These are phyloP conservation scores for Pistacia vera DNA, from an alignment of 345 rosid species.

Conservation along the genomic window DNA sequence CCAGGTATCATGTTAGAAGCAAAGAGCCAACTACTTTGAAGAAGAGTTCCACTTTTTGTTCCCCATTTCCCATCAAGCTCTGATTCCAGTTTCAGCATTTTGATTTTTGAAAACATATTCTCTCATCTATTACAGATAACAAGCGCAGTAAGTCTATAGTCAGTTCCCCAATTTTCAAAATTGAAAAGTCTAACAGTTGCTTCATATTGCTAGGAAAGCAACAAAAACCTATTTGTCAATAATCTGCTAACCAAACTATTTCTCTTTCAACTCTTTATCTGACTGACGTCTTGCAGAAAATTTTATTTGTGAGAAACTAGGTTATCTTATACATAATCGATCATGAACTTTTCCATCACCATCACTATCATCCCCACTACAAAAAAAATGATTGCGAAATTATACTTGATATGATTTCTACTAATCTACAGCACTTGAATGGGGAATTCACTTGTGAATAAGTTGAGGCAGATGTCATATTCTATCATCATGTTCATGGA, in stretches of 20 bases:
- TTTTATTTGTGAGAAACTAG: neutral
- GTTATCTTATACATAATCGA: neutral
- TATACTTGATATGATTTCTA: conserved; percentile 3
- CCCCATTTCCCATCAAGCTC: neutral
- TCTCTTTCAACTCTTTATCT: neutral
- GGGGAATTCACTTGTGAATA: neutral
- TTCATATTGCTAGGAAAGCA: neutral
- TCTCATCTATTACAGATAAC: no score
- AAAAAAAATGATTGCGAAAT: conserved; percentile 9
- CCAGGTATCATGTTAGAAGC: neutral
- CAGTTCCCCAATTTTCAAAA: neutral
- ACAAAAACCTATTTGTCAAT: neutral
- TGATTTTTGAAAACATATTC: neutral
- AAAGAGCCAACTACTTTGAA: neutral
- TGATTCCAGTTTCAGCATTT: neutral
- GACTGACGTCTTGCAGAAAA: neutral
- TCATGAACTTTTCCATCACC: neutral
- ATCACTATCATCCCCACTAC: conserved; percentile 9
- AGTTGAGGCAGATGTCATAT: neutral
- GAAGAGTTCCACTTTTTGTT: neutral
- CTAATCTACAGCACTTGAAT: neutral
- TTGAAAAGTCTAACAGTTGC: neutral
- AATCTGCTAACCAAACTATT: neutral
- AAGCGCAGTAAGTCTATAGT: neutral
- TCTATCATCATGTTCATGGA: neutral